Base-by-base conservation (phyloP, 306 rosid species). In the Alnus rubra region DNA sequence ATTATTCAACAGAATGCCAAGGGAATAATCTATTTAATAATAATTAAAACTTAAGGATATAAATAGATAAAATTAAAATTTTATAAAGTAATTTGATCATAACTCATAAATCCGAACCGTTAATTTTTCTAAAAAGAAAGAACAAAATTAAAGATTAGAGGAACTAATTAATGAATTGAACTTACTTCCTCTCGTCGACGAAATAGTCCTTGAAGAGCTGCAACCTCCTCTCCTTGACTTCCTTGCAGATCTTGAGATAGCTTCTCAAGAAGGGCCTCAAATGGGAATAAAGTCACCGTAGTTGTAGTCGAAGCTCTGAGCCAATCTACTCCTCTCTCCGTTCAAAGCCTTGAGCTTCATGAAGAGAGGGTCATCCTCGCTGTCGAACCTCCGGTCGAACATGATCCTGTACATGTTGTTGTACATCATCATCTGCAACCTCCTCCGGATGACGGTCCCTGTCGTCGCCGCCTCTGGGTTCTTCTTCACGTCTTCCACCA, bases 251-350 rank as follows among this genome's bases (percentile, higher is more conserved):
- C 86, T 85, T 92, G 83, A 94, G 82, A 74, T 94, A 94, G 0
- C 97, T 94, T 75, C 88, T 88, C 80, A 94, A 80, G 69, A 94
- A 92, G 0, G 98, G 98, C 35, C 98, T 88, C 88, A 92, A 74
- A 94, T 87, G 0, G 98, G 97, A 79, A 94, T 92, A 10, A 94
- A 94, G 75, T 94, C 98, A 0, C 98, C 98, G 13, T 94, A 94
- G 47, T 94, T 94, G 64, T 94, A 94, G 0, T 94, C 98, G 14
- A 94, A 94, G 87, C 98, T 94, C 87, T 94, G 98, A 4, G 98
- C 97, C 81, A 94, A 69, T 0, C 97, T 74, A 60, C 98, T 94
- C 76, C 98, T 82, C 75, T 94, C 97, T 0, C 96, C 97, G 2
- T 94, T 94, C 76, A 94, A 60, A 0, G 89, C 90, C 59, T 52